Evolutionary conservation across 768 basidiomycete genomes (phyloP), one percentile per base, ranked within the genome.

Genomic region (Rhizopogon sp.): DNA sequence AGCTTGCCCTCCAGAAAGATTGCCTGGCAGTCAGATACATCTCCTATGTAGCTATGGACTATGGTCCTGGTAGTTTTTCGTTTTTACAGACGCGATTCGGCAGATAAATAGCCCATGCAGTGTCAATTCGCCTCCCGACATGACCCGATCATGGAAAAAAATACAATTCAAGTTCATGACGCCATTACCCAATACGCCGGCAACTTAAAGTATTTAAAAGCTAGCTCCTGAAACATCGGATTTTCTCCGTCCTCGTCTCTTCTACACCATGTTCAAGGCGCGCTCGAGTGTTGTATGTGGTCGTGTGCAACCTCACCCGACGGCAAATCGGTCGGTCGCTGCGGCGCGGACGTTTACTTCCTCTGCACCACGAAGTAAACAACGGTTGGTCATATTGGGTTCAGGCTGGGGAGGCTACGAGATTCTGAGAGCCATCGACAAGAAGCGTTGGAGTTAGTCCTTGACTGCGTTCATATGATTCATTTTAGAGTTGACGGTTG

Each of bases 331-430:
- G 45, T 50, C 52, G 10, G 33, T 25, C 37, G 46, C n/a, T 47
- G 44, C 54, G 13, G 50, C 50, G 31, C 74, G 77, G 25, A 57
- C 58, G 52, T 79, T 80, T 54, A 72, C 69, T 52, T 74, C 73
- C 16, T 76, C 78, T 4, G 46, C 63, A 7, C 55, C 68, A 1
- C 55, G 62, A 39, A 56, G 55, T 20, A 72, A 75, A 54, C 74
- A 74, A 47, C 69, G 72, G 35, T 77, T 89, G 37, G 80, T 88
- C 17, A 83, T 90, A 57, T 72, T 89, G 6, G 88, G 87, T 8
- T 88, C 86, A 9, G 88, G 88, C 22, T 90, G 87, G 88, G 87
- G 85, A 54, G 88, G 88, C 0, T 89, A 89, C 60, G 83, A 84
- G 56, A 71, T 90, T 13, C 73, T 89, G 22, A 73, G 82, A 39